Evolutionary conservation across 1,284 basidiomycete species (phyloP), one percentile per base, ranked within the genome.

Genomic region (Sporisorium sorghi): DNA sequence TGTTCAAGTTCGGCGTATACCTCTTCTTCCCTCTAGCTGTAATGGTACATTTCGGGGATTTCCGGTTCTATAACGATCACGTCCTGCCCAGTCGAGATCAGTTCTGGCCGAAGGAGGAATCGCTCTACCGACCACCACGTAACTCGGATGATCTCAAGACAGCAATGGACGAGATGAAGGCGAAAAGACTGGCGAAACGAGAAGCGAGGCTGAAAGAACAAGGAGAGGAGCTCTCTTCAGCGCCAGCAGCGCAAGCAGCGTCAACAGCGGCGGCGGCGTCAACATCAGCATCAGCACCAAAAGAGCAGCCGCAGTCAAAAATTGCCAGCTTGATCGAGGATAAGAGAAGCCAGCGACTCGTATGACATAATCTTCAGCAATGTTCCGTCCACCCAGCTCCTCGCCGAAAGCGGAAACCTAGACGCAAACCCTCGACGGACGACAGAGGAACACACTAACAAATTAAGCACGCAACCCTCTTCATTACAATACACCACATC

Each of bases 31-130:
- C 94, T 0, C 89, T 95, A 54, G 87, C 89, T 44, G 90, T 92
- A 26, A 90, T 96, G 86, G 86, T 94, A 55, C 91, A 94, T 84
- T 95, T 92, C 81, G 93, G 93, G 56, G 92, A 94, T 84, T 92
- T 93, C 5, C 89, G 91, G 39, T 97, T 93, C 93, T 96, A 94
- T 82, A 87, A 88, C 49, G 87, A 87, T 46, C 87, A 92, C 76
- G 93, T 95, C 42, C 85, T 92, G 42, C 93, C 93, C 11, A 70
- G 80, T 44, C 69, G 79, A 26, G 76, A 81, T 23, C 61, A 70
- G 19, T 81, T 80, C 58, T 81, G 80, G 80, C 80, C 80, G 3
- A 73, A 69, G 33, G 63, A 74, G 40, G 66, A 78, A 14, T 61
- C 62, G 3, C 73, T 80, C 7, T 81, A 78, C 26, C 58, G 60